These are phyloP conservation scores for Papiliotrema terrestris DNA, from an alignment of 1,284 basidiomycete species.

Conservation along the genomic window DNA sequence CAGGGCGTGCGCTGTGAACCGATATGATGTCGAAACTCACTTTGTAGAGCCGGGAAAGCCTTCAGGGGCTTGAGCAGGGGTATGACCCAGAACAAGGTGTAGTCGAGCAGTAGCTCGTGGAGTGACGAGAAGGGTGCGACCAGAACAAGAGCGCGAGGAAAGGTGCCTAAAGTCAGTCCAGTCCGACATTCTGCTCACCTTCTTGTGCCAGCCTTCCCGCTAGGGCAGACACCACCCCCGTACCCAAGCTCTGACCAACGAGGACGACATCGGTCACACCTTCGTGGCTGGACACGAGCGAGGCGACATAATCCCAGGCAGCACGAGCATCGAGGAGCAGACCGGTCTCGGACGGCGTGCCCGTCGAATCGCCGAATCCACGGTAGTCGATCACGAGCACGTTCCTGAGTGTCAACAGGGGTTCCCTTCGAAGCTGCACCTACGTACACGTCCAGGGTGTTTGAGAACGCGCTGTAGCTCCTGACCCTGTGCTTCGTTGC, in stretches of 20 bases:
- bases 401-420: constrained; percentile 54
- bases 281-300: neutral
- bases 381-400: constrained; percentile 84
- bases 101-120: constrained; percentile 37
- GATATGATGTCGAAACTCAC: constrained; percentile 13
- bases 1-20: too few relatives aligned
- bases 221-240: constrained; percentile 65
- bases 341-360: constrained; percentile 70
- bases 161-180: constrained; percentile 16
- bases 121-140: constrained; percentile 44
- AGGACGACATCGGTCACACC: constrained; percentile 39
- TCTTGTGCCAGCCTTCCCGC: constrained; percentile 32
- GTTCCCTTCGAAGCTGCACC: neutral
- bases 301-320: constrained; percentile 59
- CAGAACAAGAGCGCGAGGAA: constrained; percentile 35
- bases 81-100: constrained; percentile 34
- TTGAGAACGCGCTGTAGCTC: constrained; percentile 30
- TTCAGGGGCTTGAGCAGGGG: constrained; percentile 36
- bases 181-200: constrained; percentile 20
- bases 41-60: constrained; percentile 19
- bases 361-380: constrained; percentile 86
- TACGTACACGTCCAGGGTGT: constrained; percentile 28
- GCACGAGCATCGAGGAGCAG: constrained; percentile 70
- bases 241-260: constrained; percentile 78
- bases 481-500: constrained; percentile 29